phyloP scores from a whole-genome alignment of 2,329 filamentous ascomycete genomes.

The Stenocarpella maydis region DNA sequence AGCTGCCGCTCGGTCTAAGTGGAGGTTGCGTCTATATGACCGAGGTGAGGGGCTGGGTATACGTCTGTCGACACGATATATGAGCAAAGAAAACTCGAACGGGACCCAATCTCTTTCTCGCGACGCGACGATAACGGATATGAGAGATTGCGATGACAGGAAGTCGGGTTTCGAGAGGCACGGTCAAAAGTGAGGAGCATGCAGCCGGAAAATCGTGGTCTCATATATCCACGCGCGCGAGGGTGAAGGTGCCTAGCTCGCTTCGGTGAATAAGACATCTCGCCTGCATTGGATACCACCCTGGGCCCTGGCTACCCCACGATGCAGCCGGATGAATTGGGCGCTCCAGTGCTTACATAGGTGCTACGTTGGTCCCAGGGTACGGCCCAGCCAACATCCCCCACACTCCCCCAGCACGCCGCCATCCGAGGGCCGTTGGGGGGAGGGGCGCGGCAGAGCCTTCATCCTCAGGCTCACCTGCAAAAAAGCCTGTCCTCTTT shows the following conservation, averaged over 20 bases:
- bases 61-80: background rate
- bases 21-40: constrained; percentile 8
- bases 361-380: background rate
- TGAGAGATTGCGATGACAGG: background rate
- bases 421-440: constrained; percentile 6
- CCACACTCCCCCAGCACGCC: constrained; percentile 18
- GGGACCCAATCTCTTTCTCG: background rate
- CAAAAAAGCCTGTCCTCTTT: constrained; percentile 14
- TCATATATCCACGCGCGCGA: constrained; percentile 12
- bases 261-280: constrained; percentile 17
- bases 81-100: background rate
- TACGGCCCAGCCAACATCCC: constrained; percentile 10
- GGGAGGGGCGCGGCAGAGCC: background rate
- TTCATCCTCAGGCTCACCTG: constrained; percentile 2
- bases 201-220: background rate
- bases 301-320: constrained; percentile 8
- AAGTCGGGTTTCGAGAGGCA: background rate
- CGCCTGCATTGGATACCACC: background rate
- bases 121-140: background rate
- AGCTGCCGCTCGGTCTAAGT: constrained; percentile 3
- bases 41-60: background rate
- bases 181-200: background rate
- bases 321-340: constrained; percentile 21
- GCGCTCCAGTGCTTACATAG: constrained; percentile 11
- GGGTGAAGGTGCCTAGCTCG: constrained; percentile 7